A percentile compares a stretch with the other conserved stretches of the same genome.
These are phyloP conservation scores for Kazachstania kunashirensis DNA, from an alignment of 805 yeast genomes.

Conservation along the genomic window DNA sequence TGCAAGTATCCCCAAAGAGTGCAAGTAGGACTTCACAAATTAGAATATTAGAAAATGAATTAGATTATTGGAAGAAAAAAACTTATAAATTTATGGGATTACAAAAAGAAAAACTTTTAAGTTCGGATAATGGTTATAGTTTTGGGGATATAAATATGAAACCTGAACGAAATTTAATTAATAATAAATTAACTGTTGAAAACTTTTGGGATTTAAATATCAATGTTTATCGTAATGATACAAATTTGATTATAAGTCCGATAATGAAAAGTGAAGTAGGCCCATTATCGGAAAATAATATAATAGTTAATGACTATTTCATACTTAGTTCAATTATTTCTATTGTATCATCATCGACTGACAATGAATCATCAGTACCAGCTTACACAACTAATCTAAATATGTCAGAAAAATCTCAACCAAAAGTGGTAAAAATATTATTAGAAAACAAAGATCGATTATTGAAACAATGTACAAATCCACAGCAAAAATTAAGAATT, in stretches of 20 bases:
- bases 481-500: conserved; percentile 16
- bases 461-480: conserved; percentile 12
- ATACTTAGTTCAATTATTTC: conserved; percentile 20
- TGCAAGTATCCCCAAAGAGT: conserved; percentile 25
- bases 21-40: conserved; percentile 27
- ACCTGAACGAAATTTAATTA: not conserved
- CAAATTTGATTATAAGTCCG: conserved; percentile 22
- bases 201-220: conserved; percentile 7
- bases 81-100: conserved; percentile 12
- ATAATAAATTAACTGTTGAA: not conserved
- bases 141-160: conserved; percentile 2
- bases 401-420: conserved; percentile 3
- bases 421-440: conserved; percentile 4
- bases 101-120: conserved; percentile 2
- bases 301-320: conserved; percentile 23
- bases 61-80: conserved; percentile 26
- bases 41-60: conserved; percentile 23
- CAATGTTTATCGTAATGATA: conserved; percentile 18
- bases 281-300: conserved; percentile 26
- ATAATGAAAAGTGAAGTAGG: conserved; percentile 26
- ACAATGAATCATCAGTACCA: conserved; percentile 16
- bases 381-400: conserved; percentile 18
- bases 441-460: conserved; percentile 16
- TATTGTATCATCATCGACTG: conserved; percentile 15
- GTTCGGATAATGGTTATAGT: not conserved